Percentiles rank a stretch among this genome's conserved stretches.
Evolutionary conservation across 352 stramenopile species (phyloP).

Genomic region (Pythium aphanidermatum): DNA sequence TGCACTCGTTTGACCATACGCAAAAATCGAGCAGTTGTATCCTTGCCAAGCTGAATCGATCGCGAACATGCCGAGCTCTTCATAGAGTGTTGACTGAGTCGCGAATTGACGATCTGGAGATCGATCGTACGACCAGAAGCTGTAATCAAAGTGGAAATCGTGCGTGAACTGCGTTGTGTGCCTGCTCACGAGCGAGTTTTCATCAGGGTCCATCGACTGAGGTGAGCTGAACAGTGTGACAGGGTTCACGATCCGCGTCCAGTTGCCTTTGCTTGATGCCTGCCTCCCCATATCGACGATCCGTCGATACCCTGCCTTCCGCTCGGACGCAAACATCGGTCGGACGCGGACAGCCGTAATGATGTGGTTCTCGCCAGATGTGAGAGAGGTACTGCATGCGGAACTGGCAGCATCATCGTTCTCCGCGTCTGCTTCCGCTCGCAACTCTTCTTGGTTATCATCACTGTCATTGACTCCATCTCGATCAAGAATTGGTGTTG

Average conservation of each 20-base stretch:
- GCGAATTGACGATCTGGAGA: slow-evolving; percentile 24
- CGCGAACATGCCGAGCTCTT: slow-evolving; percentile 43
- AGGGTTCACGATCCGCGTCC: slow-evolving; percentile 59
- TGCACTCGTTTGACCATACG: slow-evolving; percentile 62
- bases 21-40: slow-evolving; percentile 74
- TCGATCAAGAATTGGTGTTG: neutral
- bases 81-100: slow-evolving; percentile 50
- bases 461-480: neutral
- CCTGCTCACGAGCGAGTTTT: neutral
- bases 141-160: slow-evolving; percentile 67
- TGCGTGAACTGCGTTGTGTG: slow-evolving; percentile 45
- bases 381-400: slow-evolving; percentile 17
- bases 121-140: slow-evolving; percentile 66
- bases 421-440: too few species aligned
- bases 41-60: slow-evolving; percentile 51
- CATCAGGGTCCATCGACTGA: neutral
- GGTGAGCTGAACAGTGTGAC: slow-evolving; percentile 25
- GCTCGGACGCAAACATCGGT: slow-evolving; percentile 58
- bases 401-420: slow-evolving; percentile 15
- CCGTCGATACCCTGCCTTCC: slow-evolving; percentile 42
- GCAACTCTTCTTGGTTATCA: neutral
- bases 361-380: slow-evolving; percentile 23
- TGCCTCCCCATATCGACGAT: slow-evolving; percentile 58
- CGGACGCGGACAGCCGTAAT: slow-evolving; percentile 71
- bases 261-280: slow-evolving; percentile 15